Evolutionary conservation across 305 asterid genomes (phyloP).

Genomic region (Fraxinus greggii): DNA sequence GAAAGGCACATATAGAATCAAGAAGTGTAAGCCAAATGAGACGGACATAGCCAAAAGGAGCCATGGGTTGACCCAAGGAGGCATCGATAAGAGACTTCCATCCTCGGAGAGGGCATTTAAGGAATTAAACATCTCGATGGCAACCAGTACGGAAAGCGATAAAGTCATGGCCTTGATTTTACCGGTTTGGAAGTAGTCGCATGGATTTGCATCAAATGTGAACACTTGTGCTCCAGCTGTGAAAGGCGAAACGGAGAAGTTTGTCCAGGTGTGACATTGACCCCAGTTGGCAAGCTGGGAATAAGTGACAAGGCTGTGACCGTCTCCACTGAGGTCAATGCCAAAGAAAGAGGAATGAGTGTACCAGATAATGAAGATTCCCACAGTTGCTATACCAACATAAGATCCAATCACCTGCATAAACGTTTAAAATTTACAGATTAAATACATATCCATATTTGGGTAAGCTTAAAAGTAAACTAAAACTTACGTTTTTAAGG

Average conservation of each 20-base stretch:
- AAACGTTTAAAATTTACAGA: neutral
- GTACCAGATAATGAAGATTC: slow-evolving; percentile 85
- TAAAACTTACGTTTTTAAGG: neutral
- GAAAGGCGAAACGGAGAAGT: slow-evolving; percentile 76
- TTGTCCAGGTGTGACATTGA: slow-evolving; percentile 75
- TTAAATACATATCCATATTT: neutral
- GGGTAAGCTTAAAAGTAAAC: neutral
- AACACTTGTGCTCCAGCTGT: slow-evolving; percentile 63
- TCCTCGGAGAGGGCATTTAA: slow-evolving; percentile 93
- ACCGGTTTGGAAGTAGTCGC: slow-evolving; percentile 85
- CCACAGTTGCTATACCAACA: slow-evolving; percentile 91
- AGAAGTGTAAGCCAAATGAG: slow-evolving; percentile 81
- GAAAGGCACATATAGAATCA: slow-evolving; percentile 92
- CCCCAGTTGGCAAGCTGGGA: slow-evolving; percentile 90
- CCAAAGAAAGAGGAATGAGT: slow-evolving; percentile 84
- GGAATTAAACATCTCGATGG: slow-evolving; percentile 95
- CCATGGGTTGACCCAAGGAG: slow-evolving; percentile 98
- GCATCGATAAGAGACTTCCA: slow-evolving; percentile 87
- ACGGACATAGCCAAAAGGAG: slow-evolving; percentile 88
- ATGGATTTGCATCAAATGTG: slow-evolving; percentile 63
- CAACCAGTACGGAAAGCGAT: slow-evolving; percentile 83
- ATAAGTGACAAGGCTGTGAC: slow-evolving; percentile 88
- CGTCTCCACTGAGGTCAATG: slow-evolving; percentile 76
- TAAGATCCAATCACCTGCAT: slow-evolving; percentile 82
- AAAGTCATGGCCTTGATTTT: slow-evolving; percentile 94